Evolutionary conservation across 208 protist genomes (phyloP).

Genomic region (Crithidia expoeki): DNA sequence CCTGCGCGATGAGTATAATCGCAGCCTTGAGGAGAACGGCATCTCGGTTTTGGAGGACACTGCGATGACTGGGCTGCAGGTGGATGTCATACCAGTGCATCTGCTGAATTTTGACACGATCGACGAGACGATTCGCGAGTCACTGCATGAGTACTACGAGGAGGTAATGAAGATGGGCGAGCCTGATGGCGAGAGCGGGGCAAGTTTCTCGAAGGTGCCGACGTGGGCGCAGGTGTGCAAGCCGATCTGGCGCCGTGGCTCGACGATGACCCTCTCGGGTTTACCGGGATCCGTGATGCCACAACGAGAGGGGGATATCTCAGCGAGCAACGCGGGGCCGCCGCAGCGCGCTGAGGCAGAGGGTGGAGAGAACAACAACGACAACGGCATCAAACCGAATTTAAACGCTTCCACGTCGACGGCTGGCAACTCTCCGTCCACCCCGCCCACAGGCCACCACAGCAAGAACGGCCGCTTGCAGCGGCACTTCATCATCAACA

Average conservation of each 20-base stretch:
- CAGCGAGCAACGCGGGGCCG: slow-evolving; percentile 1
- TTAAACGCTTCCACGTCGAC: neutral
- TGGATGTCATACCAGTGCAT: slow-evolving; percentile 83
- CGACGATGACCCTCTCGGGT: neutral
- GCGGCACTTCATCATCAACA: slow-evolving; percentile 90
- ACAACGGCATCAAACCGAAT: neutral
- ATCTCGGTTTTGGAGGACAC: slow-evolving; percentile 83
- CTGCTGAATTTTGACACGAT: slow-evolving; percentile 64
- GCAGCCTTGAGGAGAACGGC: slow-evolving; percentile 63
- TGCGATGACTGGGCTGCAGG: slow-evolving; percentile 87
- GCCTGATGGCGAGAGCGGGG: slow-evolving; percentile 12
- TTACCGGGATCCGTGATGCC: slow-evolving; percentile 29
- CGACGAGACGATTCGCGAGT: slow-evolving; percentile 55
- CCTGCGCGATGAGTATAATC: slow-evolving; percentile 71
- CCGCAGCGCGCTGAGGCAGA: neutral
- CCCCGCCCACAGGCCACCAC: slow-evolving; percentile 8
- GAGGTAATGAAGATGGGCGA: slow-evolving; percentile 6
- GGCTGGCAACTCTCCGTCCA: neutral
- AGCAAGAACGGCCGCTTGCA: slow-evolving; percentile 34
- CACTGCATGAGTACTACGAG: slow-evolving; percentile 37
- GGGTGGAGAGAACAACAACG: neutral
- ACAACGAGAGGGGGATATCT: slow-evolving; percentile 5
- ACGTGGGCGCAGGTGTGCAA: slow-evolving; percentile 42
- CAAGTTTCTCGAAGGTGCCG: slow-evolving; percentile 8
- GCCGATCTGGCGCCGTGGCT: slow-evolving; percentile 32